A percentile compares a stretch with the other conserved stretches of the same genome.
Conservation (phyloP, 495 filamentous ascomycete species). For the Copromyces sp. region DNA sequence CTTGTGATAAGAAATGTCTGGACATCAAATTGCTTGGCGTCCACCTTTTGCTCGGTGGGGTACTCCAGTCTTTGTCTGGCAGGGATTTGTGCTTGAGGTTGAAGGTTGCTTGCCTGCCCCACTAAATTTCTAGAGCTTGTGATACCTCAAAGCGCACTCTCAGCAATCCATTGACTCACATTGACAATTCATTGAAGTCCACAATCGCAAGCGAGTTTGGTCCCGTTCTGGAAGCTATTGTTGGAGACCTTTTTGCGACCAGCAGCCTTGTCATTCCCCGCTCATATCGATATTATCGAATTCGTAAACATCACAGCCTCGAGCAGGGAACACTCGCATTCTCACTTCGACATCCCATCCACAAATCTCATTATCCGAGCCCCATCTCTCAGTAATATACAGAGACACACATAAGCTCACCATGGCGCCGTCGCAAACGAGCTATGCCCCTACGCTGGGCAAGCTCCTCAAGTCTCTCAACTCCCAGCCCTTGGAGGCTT, state of each 20-base stretch:
- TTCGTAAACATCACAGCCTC: not conserved
- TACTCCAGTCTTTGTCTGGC: not conserved
- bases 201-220: not conserved
- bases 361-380: not conserved
- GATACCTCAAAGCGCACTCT: not conserved
- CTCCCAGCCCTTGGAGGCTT: conserved; percentile 60
- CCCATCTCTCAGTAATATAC: not conserved
- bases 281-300: not conserved
- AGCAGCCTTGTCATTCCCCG: not conserved
- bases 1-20: not conserved
- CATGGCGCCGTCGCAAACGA: conserved; percentile 35
- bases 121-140: not conserved
- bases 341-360: not conserved
- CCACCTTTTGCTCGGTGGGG: not conserved
- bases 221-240: not conserved
- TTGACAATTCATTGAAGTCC: not conserved
- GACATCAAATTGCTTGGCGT: not conserved
- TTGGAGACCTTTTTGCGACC: not conserved
- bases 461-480: conserved; percentile 70
- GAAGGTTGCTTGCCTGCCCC: not conserved
- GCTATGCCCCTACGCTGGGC: conserved; percentile 56
- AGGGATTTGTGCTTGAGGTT: not conserved
- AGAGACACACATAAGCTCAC: not conserved
- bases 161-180: not conserved
- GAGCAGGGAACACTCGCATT: not conserved